Percentiles rank a stretch among this genome's conserved stretches.
These are phyloP conservation scores for Bothriochloa decipiens DNA, from an alignment of 176 grass and related monocot genomes.

Conservation along the genomic window DNA sequence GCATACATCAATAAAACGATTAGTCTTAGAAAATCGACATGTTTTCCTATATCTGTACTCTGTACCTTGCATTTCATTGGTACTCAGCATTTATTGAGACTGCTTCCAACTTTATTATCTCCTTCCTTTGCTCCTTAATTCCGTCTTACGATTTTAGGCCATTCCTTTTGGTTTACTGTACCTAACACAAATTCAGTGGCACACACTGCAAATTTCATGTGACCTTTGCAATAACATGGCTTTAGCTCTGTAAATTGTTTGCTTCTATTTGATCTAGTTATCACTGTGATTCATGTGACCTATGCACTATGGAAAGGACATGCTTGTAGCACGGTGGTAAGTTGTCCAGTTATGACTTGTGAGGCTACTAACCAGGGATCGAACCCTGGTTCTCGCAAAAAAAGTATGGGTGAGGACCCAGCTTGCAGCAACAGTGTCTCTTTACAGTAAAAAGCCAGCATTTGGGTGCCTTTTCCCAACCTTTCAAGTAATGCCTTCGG, in stretches of 20 bases:
- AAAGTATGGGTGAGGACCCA: not conserved
- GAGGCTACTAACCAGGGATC: not conserved
- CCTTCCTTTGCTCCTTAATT: conserved; percentile 25
- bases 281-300: conserved; percentile 6
- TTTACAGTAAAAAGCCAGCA: not conserved
- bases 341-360: not conserved
- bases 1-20: not conserved
- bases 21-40: not conserved
- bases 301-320: not conserved
- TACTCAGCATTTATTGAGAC: not conserved
- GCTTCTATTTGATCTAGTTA: conserved; percentile 1
- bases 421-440: not conserved
- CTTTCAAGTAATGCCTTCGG: not conserved
- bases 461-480: not conserved
- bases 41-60: not conserved
- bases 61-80: not conserved
- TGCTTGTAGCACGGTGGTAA: not conserved
- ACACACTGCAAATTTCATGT: conserved; percentile 1
- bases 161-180: conserved; percentile 38
- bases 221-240: conserved; percentile 8
- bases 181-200: conserved; percentile 15
- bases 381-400: not conserved
- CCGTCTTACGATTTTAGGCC: not conserved
- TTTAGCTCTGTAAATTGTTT: conserved; percentile 20
- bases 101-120: conserved; percentile 29